phyloP scores from a whole-genome alignment of 306 rosid genomes.

The Calophaca sinica region DNA sequence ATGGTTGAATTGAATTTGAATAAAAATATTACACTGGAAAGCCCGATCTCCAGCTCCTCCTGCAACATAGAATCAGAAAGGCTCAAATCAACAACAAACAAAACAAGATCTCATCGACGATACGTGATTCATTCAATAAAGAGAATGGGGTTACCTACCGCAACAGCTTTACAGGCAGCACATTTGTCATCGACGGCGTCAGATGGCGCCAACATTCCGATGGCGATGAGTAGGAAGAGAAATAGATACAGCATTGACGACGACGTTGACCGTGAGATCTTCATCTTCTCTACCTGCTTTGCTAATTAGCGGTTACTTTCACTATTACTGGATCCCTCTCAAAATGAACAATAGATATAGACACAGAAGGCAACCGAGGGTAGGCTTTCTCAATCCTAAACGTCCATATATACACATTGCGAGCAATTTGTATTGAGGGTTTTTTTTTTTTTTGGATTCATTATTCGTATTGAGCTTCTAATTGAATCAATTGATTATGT shows the following conservation, averaged over 20 bases:
- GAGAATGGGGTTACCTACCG: slow-evolving; percentile 52
- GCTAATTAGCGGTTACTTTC: neutral
- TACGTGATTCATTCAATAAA: neutral
- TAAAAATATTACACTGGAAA: slow-evolving; percentile 62
- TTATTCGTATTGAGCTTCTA: too few species aligned
- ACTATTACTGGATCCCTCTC: neutral
- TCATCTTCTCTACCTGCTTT: slow-evolving; percentile 33
- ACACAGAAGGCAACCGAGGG: too few species aligned
- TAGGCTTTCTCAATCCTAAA: too few species aligned
- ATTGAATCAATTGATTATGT: too few species aligned
- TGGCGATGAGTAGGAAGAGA: slow-evolving; percentile 41
- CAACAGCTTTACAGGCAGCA: slow-evolving; percentile 89
- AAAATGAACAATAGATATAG: neutral
- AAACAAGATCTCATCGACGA: neutral
- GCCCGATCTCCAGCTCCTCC: slow-evolving; percentile 88
- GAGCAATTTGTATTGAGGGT: too few species aligned
- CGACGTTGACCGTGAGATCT: slow-evolving; percentile 39
- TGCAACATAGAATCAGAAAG: slow-evolving; percentile 40
- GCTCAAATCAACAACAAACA: neutral
- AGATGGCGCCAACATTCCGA: slow-evolving; percentile 51
- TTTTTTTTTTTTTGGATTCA: too few species aligned
- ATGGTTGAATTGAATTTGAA: neutral
- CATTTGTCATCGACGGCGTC: slow-evolving; percentile 82
- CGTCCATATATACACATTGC: too few species aligned
- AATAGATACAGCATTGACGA: slow-evolving; percentile 37